A percentile compares a stretch with the other conserved stretches of the same genome.
Conservation (phyloP, 2,329 filamentous ascomycete genomes). For the Aspergillus phoenicis region DNA sequence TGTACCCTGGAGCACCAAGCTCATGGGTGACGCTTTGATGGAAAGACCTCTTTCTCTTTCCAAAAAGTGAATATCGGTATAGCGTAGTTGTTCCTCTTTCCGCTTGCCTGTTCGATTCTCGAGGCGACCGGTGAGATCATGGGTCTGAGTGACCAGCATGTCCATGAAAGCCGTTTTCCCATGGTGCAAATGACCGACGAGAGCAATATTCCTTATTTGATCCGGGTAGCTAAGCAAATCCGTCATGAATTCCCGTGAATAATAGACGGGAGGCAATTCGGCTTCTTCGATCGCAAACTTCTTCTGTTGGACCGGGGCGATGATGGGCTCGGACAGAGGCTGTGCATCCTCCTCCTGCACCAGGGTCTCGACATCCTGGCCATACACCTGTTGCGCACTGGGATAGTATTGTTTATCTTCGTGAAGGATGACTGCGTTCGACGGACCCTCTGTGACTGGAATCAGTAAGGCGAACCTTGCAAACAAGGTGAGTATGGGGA, state of each 20-base stretch:
- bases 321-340: slow-evolving; percentile 86
- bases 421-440: slow-evolving; percentile 95
- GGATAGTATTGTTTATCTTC: slow-evolving; percentile 99
- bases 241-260: slow-evolving; percentile 87
- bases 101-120: slow-evolving; percentile 80
- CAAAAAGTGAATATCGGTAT: slow-evolving; percentile 88
- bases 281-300: slow-evolving; percentile 94
- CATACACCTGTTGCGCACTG: slow-evolving; percentile 95
- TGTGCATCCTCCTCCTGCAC: slow-evolving; percentile 98
- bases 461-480: not conserved
- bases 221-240: slow-evolving; percentile 96
- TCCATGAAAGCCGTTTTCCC: slow-evolving; percentile 99
- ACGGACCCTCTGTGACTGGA: slow-evolving; percentile 72
- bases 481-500: not conserved
- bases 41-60: slow-evolving; percentile 90
- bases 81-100: slow-evolving; percentile 85
- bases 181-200: slow-evolving; percentile 92
- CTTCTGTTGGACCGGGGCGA: slow-evolving; percentile 89
- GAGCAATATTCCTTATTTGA: slow-evolving; percentile 87
- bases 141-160: slow-evolving; percentile 94
- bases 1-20: slow-evolving; percentile 80
- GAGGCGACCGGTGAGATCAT: slow-evolving; percentile 77
- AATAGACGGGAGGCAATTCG: slow-evolving; percentile 84
- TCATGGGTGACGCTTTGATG: slow-evolving; percentile 93
- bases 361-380: slow-evolving; percentile 88